Percentiles rank a stretch among this genome's conserved stretches.
Evolutionary conservation across 495 filamentous ascomycete genomes (phyloP).

Genomic region (Penicillium canariense): DNA sequence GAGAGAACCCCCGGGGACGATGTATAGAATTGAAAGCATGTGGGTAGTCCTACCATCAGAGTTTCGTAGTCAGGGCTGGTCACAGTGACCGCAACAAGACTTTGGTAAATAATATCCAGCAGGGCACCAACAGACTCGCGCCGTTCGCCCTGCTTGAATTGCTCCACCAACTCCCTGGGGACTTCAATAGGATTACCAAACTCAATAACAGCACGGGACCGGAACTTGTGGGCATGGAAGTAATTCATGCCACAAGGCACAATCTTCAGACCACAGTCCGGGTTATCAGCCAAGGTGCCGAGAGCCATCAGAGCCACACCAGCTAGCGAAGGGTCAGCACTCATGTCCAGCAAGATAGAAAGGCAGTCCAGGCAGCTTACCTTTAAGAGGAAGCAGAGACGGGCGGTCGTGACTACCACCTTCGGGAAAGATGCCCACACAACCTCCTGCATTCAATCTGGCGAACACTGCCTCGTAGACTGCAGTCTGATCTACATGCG

Average conservation of each 20-base stretch:
- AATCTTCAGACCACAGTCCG: conserved; percentile 90
- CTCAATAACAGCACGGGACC: conserved; percentile 93
- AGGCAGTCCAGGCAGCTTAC: conserved; percentile 31
- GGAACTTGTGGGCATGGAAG: conserved; percentile 98
- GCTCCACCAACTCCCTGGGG: conserved; percentile 74
- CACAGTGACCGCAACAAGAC: conserved; percentile 85
- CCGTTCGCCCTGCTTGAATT: conserved; percentile 78
- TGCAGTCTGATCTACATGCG: conserved; percentile 88
- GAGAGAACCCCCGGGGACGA: too few relatives aligned
- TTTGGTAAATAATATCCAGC: conserved; percentile 81
- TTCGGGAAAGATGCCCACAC: conserved; percentile 96
- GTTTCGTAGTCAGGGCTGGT: conserved; percentile 95
- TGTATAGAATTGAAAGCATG: background rate
- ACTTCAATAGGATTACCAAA: conserved; percentile 89
- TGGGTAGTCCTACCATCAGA: conserved; percentile 66
- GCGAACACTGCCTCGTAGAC: conserved; percentile 94
- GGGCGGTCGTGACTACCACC: conserved; percentile 96
- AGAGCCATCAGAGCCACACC: conserved; percentile 98
- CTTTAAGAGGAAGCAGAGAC: conserved; percentile 88
- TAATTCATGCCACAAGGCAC: conserved; percentile 99
- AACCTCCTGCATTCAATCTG: conserved; percentile 75
- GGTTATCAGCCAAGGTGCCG: conserved; percentile 83
- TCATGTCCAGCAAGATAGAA: background rate
- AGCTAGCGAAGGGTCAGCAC: conserved; percentile 45
- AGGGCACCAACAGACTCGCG: conserved; percentile 79